Evolutionary conservation across 2,329 filamentous ascomycete genomes (phyloP).

Genomic region (Aspergillus candidus): DNA sequence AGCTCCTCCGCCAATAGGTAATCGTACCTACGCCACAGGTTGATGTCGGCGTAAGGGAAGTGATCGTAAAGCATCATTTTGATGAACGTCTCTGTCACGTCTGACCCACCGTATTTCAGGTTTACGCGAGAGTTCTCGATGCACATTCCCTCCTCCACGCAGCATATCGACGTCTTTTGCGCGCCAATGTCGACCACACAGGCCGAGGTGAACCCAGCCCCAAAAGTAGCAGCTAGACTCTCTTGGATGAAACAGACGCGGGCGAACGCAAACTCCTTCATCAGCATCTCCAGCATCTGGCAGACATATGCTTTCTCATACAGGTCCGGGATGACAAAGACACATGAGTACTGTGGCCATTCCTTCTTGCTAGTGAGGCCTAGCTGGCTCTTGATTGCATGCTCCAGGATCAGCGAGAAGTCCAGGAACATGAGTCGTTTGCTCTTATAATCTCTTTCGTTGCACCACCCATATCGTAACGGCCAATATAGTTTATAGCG

Average conservation of each 20-base stretch:
- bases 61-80: constrained; percentile 98
- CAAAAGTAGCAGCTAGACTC: constrained; percentile 88
- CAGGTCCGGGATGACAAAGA: constrained; percentile 94
- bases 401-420: constrained; percentile 78
- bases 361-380: constrained; percentile 70
- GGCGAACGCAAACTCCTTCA: constrained; percentile 84
- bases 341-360: constrained; percentile 86
- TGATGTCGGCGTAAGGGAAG: constrained; percentile 93
- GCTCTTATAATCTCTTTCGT: constrained; percentile 79
- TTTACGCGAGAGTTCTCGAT: constrained; percentile 93
- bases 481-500: constrained; percentile 94
- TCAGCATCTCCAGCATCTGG: constrained; percentile 73
- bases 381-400: constrained; percentile 78
- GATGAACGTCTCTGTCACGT: constrained; percentile 89
- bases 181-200: constrained; percentile 96
- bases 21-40: constrained; percentile 82
- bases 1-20: constrained; percentile 91
- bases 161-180: constrained; percentile 95
- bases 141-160: constrained; percentile 92
- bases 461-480: constrained; percentile 76
- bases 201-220: constrained; percentile 85
- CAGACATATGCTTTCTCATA: constrained; percentile 94
- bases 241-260: constrained; percentile 93
- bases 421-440: constrained; percentile 79
- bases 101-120: constrained; percentile 84